Conservation (phyloP, 805 yeast species). For the Lachancea meyersii region DNA sequence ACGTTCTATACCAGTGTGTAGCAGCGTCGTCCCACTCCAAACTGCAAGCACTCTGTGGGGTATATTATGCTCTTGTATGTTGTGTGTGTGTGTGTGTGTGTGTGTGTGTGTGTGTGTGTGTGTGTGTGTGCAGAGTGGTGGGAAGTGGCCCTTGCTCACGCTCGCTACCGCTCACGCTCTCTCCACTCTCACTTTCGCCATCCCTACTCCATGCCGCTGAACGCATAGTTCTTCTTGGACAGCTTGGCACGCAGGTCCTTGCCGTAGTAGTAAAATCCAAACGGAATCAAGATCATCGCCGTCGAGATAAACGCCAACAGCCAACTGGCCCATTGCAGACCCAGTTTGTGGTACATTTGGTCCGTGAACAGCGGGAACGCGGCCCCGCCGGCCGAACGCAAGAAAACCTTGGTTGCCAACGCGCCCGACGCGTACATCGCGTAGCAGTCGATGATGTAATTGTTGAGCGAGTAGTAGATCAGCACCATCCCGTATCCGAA, state of each 20-base stretch:
- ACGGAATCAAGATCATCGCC: slow-evolving; percentile 71
- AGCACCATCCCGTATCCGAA: slow-evolving; percentile 75
- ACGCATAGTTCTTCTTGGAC: slow-evolving; percentile 60
- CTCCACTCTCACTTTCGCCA: no score
- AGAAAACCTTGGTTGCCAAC: slow-evolving; percentile 72
- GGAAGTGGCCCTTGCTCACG: no score
- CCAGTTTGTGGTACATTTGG: slow-evolving; percentile 70
- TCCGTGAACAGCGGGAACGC: slow-evolving; percentile 78
- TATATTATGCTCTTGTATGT: no score
- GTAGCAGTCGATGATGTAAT: slow-evolving; percentile 87
- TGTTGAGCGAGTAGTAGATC: slow-evolving; percentile 68
- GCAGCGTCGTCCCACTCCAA: no score
- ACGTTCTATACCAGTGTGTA: no score
- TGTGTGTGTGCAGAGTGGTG: no score
- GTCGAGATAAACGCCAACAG: slow-evolving; percentile 69
- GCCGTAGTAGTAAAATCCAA: slow-evolving; percentile 65
- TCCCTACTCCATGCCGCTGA: slow-evolving; percentile 25
- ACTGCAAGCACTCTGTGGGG: no score
- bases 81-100: no score
- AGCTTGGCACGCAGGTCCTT: slow-evolving; percentile 52
- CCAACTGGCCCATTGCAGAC: slow-evolving; percentile 78
- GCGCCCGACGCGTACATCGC: slow-evolving; percentile 77
- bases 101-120: no score
- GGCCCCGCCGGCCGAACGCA: slow-evolving; percentile 80
- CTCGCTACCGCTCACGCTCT: no score